Conservation (phyloP, 2,329 filamentous ascomycete genomes). For the Ascocoryne sarcoides region DNA sequence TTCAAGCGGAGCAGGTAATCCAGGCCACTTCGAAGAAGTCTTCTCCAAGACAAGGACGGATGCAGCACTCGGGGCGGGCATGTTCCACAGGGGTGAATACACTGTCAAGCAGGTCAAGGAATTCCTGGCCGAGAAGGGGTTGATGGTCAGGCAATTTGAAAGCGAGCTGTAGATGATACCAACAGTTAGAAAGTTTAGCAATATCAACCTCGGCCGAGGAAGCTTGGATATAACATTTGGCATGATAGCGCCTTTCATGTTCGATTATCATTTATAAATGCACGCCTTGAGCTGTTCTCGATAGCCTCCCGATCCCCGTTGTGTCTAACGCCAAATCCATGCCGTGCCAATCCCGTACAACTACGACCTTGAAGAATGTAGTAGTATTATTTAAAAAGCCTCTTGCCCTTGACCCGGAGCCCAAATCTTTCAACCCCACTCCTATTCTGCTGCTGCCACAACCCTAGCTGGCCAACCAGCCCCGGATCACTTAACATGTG, state of each 20-base stretch:
- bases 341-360: too few species aligned
- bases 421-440: slow-evolving; percentile 51
- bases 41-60: slow-evolving; percentile 81
- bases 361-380: too few species aligned
- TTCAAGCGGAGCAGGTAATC: slow-evolving; percentile 82
- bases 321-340: too few species aligned
- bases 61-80: slow-evolving; percentile 88
- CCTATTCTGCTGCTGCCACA: slow-evolving; percentile 53
- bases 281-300: too few species aligned
- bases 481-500: slow-evolving; percentile 58
- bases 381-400: slow-evolving; percentile 27
- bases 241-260: too few species aligned
- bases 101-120: slow-evolving; percentile 93
- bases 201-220: too few species aligned
- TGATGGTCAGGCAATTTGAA: slow-evolving; percentile 75
- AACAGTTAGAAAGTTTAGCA: too few species aligned
- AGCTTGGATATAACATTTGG: too few species aligned
- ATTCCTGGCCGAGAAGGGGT: slow-evolving; percentile 58
- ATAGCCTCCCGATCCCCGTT: too few species aligned
- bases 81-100: slow-evolving; percentile 95
- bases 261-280: too few species aligned
- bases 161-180: too few species aligned
- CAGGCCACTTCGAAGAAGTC: slow-evolving; percentile 82
- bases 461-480: slow-evolving; percentile 44
- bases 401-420: slow-evolving; percentile 22